Conservation (phyloP, 2,329 filamentous ascomycete genomes). For the Talaromyces sp. region DNA sequence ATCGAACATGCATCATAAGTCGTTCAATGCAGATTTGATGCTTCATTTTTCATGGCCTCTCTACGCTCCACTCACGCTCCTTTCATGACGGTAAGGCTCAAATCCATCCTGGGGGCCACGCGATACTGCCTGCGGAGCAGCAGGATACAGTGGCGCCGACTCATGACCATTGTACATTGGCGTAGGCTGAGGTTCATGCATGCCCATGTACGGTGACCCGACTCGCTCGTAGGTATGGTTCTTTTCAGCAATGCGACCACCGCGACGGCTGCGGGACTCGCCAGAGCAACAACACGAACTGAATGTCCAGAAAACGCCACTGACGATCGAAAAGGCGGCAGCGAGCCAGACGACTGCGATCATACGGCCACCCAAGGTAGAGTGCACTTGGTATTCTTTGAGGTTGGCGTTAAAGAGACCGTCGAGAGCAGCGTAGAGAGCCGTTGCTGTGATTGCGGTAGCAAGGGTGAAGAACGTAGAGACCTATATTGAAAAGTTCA, state of each 20-base stretch:
- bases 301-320: constrained; percentile 85
- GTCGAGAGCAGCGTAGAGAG: constrained; percentile 64
- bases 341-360: constrained; percentile 73
- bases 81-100: constrained; percentile 3
- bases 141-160: background rate
- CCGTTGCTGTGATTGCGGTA: constrained; percentile 68
- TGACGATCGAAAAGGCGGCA: constrained; percentile 67
- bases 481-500: constrained; percentile 24
- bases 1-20: background rate
- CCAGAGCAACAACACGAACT: constrained; percentile 88
- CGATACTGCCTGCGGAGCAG: background rate
- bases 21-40: background rate
- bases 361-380: constrained; percentile 62
- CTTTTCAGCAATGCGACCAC: constrained; percentile 48
- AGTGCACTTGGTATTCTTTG: constrained; percentile 65
- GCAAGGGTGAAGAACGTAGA: constrained; percentile 55
- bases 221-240: constrained; percentile 58
- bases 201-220: constrained; percentile 22
- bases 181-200: background rate
- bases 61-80: background rate
- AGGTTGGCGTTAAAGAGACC: constrained; percentile 63
- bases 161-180: background rate
- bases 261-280: constrained; percentile 40
- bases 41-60: background rate
- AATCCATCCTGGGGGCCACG: background rate